Percentiles rank a stretch among this genome's conserved stretches.
Conservation (phyloP, 2,329 filamentous ascomycete species). For the Pestalotiopsis sp. region DNA sequence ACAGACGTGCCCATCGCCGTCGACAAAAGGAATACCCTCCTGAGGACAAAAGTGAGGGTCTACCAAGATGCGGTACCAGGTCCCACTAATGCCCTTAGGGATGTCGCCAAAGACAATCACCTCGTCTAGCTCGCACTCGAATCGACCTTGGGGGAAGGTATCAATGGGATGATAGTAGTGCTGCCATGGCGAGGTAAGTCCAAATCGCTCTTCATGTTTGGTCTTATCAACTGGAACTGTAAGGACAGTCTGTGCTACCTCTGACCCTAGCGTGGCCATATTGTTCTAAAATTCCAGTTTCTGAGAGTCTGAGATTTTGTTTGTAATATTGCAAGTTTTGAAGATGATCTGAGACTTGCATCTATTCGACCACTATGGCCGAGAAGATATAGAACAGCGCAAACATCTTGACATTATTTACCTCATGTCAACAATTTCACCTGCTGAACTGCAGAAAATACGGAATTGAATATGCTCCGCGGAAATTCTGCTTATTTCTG, state of each 20-base stretch:
- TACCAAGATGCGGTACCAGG: slow-evolving; percentile 52
- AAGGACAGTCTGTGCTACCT: background rate
- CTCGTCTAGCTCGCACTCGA: slow-evolving; percentile 38
- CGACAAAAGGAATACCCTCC: slow-evolving; percentile 44
- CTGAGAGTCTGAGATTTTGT: background rate
- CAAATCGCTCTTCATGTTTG: background rate
- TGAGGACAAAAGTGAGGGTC: slow-evolving; percentile 58
- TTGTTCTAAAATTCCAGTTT: background rate
- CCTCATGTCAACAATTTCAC: background rate
- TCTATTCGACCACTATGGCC: background rate
- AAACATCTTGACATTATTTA: background rate
- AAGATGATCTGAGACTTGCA: background rate
- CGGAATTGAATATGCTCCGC: background rate
- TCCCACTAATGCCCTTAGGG: slow-evolving; percentile 45
- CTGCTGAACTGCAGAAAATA: background rate
- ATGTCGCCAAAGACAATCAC: slow-evolving; percentile 34
- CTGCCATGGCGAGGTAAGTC: background rate
- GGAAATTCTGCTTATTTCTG: background rate
- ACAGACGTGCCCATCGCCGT: slow-evolving; percentile 39
- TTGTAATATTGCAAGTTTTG: background rate
- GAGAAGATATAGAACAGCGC: background rate
- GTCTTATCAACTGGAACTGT: background rate
- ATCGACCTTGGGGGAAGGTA: background rate
- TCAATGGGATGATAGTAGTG: background rate
- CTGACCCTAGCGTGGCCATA: background rate